These are phyloP conservation scores for Plantago rigida DNA, from an alignment of 305 asterid species.

Conservation along the genomic window DNA sequence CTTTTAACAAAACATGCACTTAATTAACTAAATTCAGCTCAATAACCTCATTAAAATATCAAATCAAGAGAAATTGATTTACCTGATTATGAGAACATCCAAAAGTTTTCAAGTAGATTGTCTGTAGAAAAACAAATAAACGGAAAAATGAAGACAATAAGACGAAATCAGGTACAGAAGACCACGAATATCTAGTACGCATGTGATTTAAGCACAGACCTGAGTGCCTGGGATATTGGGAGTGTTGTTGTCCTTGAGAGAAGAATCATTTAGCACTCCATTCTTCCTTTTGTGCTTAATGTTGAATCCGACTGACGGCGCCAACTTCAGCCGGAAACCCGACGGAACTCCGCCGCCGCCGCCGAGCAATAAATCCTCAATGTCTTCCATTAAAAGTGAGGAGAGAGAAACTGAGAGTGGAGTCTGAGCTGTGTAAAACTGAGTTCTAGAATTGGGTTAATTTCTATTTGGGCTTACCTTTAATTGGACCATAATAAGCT, in stretches of 20 bases:
- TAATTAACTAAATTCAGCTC: neutral
- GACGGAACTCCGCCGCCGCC: constrained; percentile 58
- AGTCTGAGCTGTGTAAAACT: neutral
- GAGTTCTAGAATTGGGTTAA: neutral
- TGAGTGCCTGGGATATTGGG: constrained; percentile 71
- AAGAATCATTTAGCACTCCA: constrained; percentile 27
- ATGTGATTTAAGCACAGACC: constrained; percentile 38
- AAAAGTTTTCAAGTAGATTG: constrained; percentile 66
- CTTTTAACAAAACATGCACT: too few species aligned
- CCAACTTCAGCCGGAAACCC: constrained; percentile 58
- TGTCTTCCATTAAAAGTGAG: constrained; percentile 57
- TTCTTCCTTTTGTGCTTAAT: constrained; percentile 40
- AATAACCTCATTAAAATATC: neutral
- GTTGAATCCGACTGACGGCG: constrained; percentile 55
- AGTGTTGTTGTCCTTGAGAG: constrained; percentile 31
- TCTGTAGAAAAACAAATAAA: constrained; percentile 37
- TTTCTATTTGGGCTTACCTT: constrained; percentile 20
- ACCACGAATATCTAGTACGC: neutral
- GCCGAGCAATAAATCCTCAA: constrained; percentile 68
- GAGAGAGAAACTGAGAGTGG: neutral
- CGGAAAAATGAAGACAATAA: neutral
- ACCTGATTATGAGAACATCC: constrained; percentile 91
- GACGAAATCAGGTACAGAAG: neutral
- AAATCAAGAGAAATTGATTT: neutral
- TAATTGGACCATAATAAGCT: neutral